phyloP scores from a whole-genome alignment of 805 yeast genomes.

The Torulaspora indica region DNA sequence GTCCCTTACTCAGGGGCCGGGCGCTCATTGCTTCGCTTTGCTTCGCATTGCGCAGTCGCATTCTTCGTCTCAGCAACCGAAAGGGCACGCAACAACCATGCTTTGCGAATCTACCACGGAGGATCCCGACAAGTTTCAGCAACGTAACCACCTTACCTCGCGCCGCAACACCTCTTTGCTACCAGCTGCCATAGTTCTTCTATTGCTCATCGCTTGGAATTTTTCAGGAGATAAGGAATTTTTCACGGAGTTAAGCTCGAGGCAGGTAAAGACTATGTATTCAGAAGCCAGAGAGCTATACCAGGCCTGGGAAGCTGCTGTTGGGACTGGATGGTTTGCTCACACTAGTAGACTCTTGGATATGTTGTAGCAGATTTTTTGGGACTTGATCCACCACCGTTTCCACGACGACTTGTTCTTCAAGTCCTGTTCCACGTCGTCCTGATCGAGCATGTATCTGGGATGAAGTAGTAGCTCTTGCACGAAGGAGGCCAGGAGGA shows the following conservation, averaged over 20 bases:
- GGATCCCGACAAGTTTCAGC: neutral
- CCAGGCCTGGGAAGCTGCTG: neutral
- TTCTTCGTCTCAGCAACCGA: neutral
- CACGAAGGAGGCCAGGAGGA: slow-evolving; percentile 55
- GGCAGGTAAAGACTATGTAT: neutral
- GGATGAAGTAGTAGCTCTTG: slow-evolving; percentile 49
- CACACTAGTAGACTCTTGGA: slow-evolving; percentile 23
- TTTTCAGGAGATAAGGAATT: slow-evolving; percentile 4
- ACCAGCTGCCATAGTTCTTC: no score
- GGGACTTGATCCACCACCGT: slow-evolving; percentile 32
- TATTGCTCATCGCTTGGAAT: neutral
- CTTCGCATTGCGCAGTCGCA: neutral
- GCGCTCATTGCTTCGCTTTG: neutral
- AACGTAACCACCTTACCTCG: neutral
- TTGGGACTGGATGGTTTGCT: neutral
- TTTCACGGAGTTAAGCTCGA: slow-evolving; percentile 2
- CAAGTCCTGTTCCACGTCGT: slow-evolving; percentile 37
- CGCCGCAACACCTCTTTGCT: no score
- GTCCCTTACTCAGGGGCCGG: no score
- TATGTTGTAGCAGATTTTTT: slow-evolving; percentile 32
- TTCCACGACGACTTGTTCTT: slow-evolving; percentile 32
- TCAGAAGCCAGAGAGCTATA: neutral
- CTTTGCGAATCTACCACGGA: neutral
- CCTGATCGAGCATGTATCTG: slow-evolving; percentile 38
- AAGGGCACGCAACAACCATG: no score